Evolutionary conservation across 768 basidiomycete genomes (phyloP).

Genomic region (Porpolomopsis calyptriformis): DNA sequence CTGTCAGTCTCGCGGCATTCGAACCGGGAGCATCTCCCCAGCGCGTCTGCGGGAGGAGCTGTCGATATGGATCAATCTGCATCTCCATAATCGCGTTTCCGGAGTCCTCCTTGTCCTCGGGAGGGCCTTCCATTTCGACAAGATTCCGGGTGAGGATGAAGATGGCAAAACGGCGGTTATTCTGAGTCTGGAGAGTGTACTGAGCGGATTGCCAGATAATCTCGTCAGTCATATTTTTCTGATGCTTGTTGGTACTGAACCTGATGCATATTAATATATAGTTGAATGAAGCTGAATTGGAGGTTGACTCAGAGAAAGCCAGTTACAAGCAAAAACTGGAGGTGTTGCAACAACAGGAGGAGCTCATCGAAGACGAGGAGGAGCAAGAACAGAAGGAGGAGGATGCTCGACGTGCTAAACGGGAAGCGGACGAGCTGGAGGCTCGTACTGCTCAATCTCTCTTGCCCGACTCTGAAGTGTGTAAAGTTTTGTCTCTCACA

Average conservation of each 20-base stretch:
- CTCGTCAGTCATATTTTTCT: slow-evolving; percentile 43
- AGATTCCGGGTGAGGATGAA: slow-evolving; percentile 58
- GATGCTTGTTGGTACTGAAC: not conserved
- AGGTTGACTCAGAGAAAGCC: slow-evolving; percentile 87
- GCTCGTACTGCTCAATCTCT: slow-evolving; percentile 70
- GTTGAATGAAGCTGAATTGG: slow-evolving; percentile 95
- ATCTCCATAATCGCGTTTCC: slow-evolving; percentile 82
- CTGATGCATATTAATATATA: slow-evolving; percentile 19
- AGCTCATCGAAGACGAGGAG: slow-evolving; percentile 97
- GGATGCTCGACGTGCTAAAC: slow-evolving; percentile 76
- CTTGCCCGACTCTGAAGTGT: slow-evolving; percentile 83
- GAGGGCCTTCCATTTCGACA: slow-evolving; percentile 89
- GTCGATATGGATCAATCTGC: slow-evolving; percentile 84
- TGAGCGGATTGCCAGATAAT: slow-evolving; percentile 89
- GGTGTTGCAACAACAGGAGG: slow-evolving; percentile 95
- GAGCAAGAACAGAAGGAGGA: slow-evolving; percentile 97
- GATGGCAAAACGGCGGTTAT: slow-evolving; percentile 79
- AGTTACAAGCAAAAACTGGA: slow-evolving; percentile 98
- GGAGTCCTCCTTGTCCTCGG: slow-evolving; percentile 92
- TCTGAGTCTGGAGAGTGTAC: slow-evolving; percentile 74
- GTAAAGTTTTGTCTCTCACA: slow-evolving; percentile 6
- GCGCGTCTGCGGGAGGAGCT: slow-evolving; percentile 84
- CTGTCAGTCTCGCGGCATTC: slow-evolving; percentile 88
- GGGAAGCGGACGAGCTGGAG: slow-evolving; percentile 72
- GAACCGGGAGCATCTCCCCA: slow-evolving; percentile 79